Evolutionary conservation across 371 early-diverging fungal genomes (phyloP), one percentile per base, ranked within the genome.

Genomic region (Phascolomyces articulosus): DNA sequence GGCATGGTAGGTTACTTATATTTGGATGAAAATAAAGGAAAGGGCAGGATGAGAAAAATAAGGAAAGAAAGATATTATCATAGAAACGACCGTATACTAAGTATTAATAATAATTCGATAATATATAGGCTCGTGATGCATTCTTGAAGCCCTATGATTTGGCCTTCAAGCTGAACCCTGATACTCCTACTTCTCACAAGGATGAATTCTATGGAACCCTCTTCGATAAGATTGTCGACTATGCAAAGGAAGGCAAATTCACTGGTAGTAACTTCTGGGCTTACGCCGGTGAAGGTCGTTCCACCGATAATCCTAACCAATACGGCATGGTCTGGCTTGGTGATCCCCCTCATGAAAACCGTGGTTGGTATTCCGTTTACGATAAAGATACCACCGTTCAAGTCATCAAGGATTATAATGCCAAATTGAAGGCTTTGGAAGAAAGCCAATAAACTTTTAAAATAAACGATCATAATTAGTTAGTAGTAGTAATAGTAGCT

Each of bases 311-410:
- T 40, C 70, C 77, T 8, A 78, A 78, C 62, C 3, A 48, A 16
- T 76, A 67, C 58, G 69, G 66, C 48, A 76, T 74, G 75, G 66
- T 62, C 15, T 81, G 77, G 75, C 47, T 80, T n/a, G 80, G 34
- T 34, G 34, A 34, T 66, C 80, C 80, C 64, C 80, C 77, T 8
- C 80, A 80, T 44, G 81, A 80, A 51, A 74, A 71, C 26, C 69
- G 71, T 55, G 81, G 81, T 13, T 80, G 81, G 81, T 80, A 80
- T 53, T 63, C 71, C 60, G 75, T 80, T 8, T 80, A 80, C 58
- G 66, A 77, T 57, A 67, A 64, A 9, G 81, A 80, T 54, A 68
- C 77, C 6, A 75, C 77, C 4, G 59, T 74, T 10, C 18, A 58
- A 1, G 58, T 74, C 26, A 76, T 79, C 58, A 58, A 58, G 24